These are phyloP conservation scores for Podospora australis DNA, from an alignment of 495 filamentous ascomycete genomes.

Conservation along the genomic window DNA sequence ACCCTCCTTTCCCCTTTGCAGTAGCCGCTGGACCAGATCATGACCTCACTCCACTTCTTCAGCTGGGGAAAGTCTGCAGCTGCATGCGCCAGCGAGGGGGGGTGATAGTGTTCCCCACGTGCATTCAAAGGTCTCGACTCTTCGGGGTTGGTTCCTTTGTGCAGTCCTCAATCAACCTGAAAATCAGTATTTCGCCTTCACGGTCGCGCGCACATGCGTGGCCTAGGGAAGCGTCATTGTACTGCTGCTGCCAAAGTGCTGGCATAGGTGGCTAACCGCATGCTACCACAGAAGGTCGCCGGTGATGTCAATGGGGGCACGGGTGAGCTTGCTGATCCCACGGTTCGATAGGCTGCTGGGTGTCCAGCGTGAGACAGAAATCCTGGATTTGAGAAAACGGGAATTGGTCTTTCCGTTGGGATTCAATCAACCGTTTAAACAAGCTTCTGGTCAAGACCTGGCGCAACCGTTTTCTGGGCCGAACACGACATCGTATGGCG, in stretches of 20 bases:
- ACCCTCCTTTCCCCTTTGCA: too few species aligned
- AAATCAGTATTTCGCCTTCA: too few species aligned
- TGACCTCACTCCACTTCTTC: not conserved
- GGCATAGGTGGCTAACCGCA: not conserved
- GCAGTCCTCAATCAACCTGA: not conserved
- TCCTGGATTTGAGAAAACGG: not conserved
- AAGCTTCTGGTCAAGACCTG: not conserved
- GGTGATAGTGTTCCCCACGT: too few species aligned
- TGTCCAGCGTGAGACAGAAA: constrained; percentile 10
- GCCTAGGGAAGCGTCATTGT: too few species aligned
- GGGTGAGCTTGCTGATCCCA: constrained; percentile 1
- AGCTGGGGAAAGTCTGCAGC: constrained; percentile 1
- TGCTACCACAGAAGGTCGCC: not conserved
- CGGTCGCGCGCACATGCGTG: too few species aligned
- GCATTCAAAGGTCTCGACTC: not conserved
- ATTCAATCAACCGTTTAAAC: not conserved
- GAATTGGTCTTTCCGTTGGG: not conserved
- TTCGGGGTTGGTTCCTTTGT: not conserved
- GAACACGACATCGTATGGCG: too few species aligned
- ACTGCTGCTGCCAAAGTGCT: not conserved
- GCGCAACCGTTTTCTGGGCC: not conserved
- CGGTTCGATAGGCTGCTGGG: constrained; percentile 14
- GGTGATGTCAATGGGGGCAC: constrained; percentile 20
- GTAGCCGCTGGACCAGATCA: too few species aligned
- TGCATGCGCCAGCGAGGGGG: not conserved